phyloP scores from a whole-genome alignment of 768 basidiomycete species.

The Stropharia rugosoannulata region DNA sequence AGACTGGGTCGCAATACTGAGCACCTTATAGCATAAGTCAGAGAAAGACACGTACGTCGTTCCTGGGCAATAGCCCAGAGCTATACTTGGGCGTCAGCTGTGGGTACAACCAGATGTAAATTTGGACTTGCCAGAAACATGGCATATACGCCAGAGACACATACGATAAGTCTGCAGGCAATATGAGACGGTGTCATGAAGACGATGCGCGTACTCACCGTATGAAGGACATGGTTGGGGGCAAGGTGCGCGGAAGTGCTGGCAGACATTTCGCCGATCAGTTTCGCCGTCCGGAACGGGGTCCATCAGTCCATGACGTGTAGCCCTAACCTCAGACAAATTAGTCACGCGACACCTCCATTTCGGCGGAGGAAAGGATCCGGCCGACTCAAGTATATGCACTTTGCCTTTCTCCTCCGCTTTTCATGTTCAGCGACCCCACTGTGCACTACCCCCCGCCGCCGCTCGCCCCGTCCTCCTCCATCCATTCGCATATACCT shows the following conservation, averaged over 20 bases:
- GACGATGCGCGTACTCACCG: conserved; percentile 15
- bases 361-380: conserved; percentile 11
- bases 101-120: neutral
- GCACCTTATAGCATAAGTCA: neutral
- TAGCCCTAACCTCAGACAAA: conserved; percentile 16
- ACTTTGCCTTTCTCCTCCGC: conserved; percentile 15
- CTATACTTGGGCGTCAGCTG: conserved; percentile 33
- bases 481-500: conserved; percentile 2
- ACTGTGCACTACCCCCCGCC: conserved; percentile 10
- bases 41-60: conserved; percentile 55
- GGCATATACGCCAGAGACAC: conserved; percentile 86
- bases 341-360: conserved; percentile 3
- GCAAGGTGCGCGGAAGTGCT: conserved; percentile 5
- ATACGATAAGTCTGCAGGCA: conserved; percentile 63
- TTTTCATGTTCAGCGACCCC: conserved; percentile 22
- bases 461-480: conserved; percentile 1
- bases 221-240: conserved; percentile 27
- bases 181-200: neutral
- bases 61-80: conserved; percentile 95
- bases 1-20: conserved; percentile 45
- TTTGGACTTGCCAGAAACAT: conserved; percentile 76
- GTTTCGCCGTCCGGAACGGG: conserved; percentile 11
- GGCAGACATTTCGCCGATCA: conserved; percentile 1
- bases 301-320: conserved; percentile 20
- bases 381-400: conserved; percentile 12